These are phyloP conservation scores for Cyclotella baltica DNA, from an alignment of 108 stramenopile species.

Conservation along the genomic window DNA sequence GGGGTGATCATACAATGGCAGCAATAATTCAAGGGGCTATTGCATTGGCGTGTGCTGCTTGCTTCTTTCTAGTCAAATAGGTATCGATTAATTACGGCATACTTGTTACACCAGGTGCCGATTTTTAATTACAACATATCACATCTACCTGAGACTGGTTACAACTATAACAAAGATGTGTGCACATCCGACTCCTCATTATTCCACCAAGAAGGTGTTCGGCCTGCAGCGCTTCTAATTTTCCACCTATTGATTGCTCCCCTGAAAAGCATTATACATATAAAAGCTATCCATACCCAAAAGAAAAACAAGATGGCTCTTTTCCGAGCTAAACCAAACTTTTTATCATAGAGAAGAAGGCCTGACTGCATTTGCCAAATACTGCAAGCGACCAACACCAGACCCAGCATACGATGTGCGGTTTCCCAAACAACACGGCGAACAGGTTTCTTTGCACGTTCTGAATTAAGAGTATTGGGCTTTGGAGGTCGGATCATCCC, in stretches of 20 bases:
- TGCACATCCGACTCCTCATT: not conserved
- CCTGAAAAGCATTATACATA: not conserved
- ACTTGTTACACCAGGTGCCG: not conserved
- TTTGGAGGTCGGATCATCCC: constrained; percentile 44
- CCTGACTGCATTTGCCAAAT: not conserved
- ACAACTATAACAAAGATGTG: not conserved
- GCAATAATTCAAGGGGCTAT: constrained; percentile 39
- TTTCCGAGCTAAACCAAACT: not conserved
- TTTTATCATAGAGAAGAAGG: not conserved
- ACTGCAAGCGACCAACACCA: not conserved
- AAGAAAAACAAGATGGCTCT: not conserved
- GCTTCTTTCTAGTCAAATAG: constrained; percentile 47
- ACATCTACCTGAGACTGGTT: not conserved
- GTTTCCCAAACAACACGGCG: not conserved
- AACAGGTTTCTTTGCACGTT: not conserved
- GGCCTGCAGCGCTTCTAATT: not conserved
- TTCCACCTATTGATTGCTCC: not conserved
- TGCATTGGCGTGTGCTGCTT: constrained; percentile 45
- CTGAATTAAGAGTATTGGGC: not conserved
- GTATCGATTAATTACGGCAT: not conserved
- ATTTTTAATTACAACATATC: not conserved
- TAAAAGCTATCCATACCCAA: not conserved
- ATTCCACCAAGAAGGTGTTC: constrained; percentile 3
- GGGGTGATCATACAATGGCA: constrained; percentile 40
- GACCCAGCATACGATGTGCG: not conserved